Base-by-base conservation (phyloP, 192 early-diverging fungal species). In the Coemansia sp. region DNA sequence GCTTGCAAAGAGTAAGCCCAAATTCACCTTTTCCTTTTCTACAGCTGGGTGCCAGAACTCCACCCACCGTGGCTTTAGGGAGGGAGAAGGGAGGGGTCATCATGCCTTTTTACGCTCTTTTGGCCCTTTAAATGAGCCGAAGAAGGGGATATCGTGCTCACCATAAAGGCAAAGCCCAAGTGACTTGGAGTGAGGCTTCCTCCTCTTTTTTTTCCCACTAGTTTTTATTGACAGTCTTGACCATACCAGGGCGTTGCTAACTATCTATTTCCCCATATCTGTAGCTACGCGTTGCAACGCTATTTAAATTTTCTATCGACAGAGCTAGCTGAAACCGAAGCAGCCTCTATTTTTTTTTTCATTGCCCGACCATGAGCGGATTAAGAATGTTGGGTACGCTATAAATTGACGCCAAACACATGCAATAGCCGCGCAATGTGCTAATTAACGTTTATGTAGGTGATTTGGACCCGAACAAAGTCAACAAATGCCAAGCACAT, bases 401-500 rank as follows among this genome's bases (percentile, higher is more conserved):
- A 6, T 9, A 31, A 30, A 18, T 23, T 38, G 36, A 11, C 50
- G 15, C 30, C 30, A 35, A 2, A 35, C 2, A 6, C 6, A 35
- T 26, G 12, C 33, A 35, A 35, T 7, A 7, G 33, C 30, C 1
- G 33, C 23, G 23, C 10, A 5, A 26, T 13, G 3, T 35, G 33
- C 33, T 35, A 35, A 35, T 35, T 10, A 6, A 35, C 16, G 37
- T 18, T n/a, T 23, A 5, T 57, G 28, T 70, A 72, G 73, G 65
- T 36, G 73, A 72, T 49, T 54, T 77, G 47, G 88, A 90, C 71
- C 80, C 83, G 7, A 68, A 70, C 51, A 89, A 88, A 70, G 63
- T 89, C 40, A 80, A 87, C 68, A 82, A 82, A 61, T 84, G 94
- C 16, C 79, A 82, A 49, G 94, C 94, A 7, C 90, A 88, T 63